These are phyloP conservation scores for Pleurotus platypus DNA, from an alignment of 768 basidiomycete genomes.

Conservation along the genomic window DNA sequence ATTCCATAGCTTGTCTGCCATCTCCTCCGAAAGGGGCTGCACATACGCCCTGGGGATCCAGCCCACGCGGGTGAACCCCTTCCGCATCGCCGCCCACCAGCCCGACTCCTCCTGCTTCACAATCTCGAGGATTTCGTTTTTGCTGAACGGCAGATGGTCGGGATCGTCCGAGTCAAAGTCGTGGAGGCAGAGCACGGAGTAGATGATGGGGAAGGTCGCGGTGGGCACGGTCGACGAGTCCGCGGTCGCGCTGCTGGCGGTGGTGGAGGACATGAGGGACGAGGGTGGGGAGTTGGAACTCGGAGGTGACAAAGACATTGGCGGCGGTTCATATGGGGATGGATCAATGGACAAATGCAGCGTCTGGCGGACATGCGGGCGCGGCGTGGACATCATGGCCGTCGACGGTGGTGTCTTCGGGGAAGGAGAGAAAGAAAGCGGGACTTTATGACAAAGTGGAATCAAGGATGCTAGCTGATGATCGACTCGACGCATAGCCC, in stretches of 20 bases:
- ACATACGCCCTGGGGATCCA: slow-evolving; percentile 81
- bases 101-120: slow-evolving; percentile 68
- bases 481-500: no score
- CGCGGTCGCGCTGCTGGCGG: slow-evolving; percentile 25
- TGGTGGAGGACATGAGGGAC: slow-evolving; percentile 25
- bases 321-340: slow-evolving; percentile 24
- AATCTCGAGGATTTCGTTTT: slow-evolving; percentile 65
- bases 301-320: slow-evolving; percentile 21
- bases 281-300: slow-evolving; percentile 31
- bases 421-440: not conserved
- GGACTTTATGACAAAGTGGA: not conserved
- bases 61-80: slow-evolving; percentile 49
- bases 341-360: slow-evolving; percentile 38
- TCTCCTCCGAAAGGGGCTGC: slow-evolving; percentile 44
- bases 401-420: not conserved
- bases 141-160: slow-evolving; percentile 57
- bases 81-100: slow-evolving; percentile 79
- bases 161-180: slow-evolving; percentile 65
- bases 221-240: slow-evolving; percentile 16
- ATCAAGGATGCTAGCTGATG: no score
- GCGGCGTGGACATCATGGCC: slow-evolving; percentile 27
- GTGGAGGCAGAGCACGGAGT: slow-evolving; percentile 61
- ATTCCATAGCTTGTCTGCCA: slow-evolving; percentile 43
- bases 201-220: slow-evolving; percentile 25
- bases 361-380: slow-evolving; percentile 32